Evolutionary conservation across 2,329 filamentous ascomycete species (phyloP), one percentile per base, ranked within the genome.

Genomic region (Neocatenulostroma microsporum): DNA sequence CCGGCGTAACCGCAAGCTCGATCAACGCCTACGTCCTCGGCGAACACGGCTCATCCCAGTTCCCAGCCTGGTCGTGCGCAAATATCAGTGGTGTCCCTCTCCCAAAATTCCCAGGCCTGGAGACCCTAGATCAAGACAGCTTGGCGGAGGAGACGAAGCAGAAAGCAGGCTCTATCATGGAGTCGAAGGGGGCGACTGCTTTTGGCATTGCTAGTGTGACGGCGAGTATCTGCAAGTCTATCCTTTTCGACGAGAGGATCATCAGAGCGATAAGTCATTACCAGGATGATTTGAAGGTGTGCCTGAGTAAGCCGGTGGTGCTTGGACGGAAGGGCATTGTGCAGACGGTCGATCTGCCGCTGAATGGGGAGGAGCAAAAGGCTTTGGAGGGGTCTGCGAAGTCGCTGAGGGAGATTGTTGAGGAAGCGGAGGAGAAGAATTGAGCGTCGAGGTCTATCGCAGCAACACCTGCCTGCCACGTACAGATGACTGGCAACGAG

Each of bases 151-250:
- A 70, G 28, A 71, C 68, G 36, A 66, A 62, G 27, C 55, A 64
- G n/a, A 68, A 64, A 24, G 64, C 68, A 0, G 61, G 65, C 7
- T 60, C 55, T 10, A 72, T 74, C 42, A 65, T 72, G 30, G 56
- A 61, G 14, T 60, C 63, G 9, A 74, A 74, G 51, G 70, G 70
- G 1, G 63, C 67, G 19, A 73, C 66, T 0, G 61, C 67, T 0
- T 72, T 66, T 44, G 71, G 71, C 9, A 68, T 73, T 30, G 69
- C 64, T 7, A 65, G 67, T 19, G 60, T 70, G 3, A 61, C 68
- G 3, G 59, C 64, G 2, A 63, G 58, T 27, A 68, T 74, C 37
- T 73, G 70, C 53, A 62, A 64, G 39, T 68, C 69, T 10, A 69
- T 74, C 11, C 49, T 73, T 10, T 63, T 62, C 30, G 70, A 74